phyloP scores from a whole-genome alignment of 148 eudicot species.

The Camellia granthamiana region DNA sequence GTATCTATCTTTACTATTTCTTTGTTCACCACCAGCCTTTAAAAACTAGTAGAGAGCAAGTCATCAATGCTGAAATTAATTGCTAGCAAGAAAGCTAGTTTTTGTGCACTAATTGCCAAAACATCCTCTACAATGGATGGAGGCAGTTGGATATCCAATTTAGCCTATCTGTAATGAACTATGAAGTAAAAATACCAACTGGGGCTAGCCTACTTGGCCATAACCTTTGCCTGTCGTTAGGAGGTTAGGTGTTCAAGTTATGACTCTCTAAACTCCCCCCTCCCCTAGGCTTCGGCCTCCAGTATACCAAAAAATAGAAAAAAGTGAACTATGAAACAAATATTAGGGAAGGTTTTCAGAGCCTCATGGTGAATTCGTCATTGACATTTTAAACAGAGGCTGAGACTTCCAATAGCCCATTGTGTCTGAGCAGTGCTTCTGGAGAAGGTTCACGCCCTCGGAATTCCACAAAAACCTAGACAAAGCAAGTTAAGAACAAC shows the following conservation, averaged over 20 bases:
- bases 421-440: conserved; percentile 88
- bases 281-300: no score
- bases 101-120: neutral
- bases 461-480: conserved; percentile 87
- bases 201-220: no score
- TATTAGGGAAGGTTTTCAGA: no score
- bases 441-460: conserved; percentile 98
- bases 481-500: conserved; percentile 5
- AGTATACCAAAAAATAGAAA: no score
- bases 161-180: no score
- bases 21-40: neutral
- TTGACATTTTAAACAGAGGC: conserved; percentile 24
- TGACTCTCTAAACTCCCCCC: no score
- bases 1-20: no score
- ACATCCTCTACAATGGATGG: neutral
- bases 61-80: neutral
- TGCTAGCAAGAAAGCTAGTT: neutral
- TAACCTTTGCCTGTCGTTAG: no score
- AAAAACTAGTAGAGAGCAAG: neutral
- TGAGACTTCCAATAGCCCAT: conserved; percentile 61
- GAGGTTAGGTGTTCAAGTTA: no score
- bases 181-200: no score
- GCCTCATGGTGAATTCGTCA: neutral
- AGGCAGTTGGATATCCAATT: neutral
- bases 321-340: no score